A percentile compares a stretch with the other conserved stretches of the same genome.
These are phyloP conservation scores for Pleurozium schreberi DNA, from an alignment of 225 moss, liverwort and hornwort genomes.

Conservation along the genomic window DNA sequence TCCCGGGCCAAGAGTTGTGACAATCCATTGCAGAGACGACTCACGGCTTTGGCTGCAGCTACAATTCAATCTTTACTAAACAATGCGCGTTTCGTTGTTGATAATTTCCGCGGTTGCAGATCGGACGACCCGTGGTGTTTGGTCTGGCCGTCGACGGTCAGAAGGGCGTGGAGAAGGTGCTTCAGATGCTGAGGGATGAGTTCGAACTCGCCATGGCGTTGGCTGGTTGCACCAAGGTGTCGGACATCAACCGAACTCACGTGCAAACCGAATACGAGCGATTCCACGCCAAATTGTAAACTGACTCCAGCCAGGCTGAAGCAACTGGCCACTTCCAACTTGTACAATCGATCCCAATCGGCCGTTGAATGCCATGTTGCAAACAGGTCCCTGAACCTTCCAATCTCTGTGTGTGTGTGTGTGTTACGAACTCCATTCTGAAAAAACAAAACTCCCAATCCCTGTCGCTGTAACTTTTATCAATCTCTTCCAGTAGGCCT, in stretches of 20 bases:
- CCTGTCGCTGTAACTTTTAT: not conserved
- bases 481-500: not conserved
- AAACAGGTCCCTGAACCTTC: not conserved
- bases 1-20: not conserved
- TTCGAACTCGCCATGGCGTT: slow-evolving; percentile 71
- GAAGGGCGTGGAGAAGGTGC: slow-evolving; percentile 65
- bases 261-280: slow-evolving; percentile 83
- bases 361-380: not conserved
- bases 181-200: slow-evolving; percentile 62
- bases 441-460: too few species aligned
- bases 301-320: not conserved
- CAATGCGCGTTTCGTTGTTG: not conserved
- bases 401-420: too few species aligned
- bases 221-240: slow-evolving; percentile 64
- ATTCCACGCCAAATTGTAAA: slow-evolving; percentile 37
- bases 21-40: not conserved
- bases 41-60: not conserved
- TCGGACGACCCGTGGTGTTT: slow-evolving; percentile 78
- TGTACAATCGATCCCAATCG: slow-evolving; percentile 11
- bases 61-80: too few species aligned
- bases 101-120: not conserved
- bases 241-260: slow-evolving; percentile 71
- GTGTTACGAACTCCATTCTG: not conserved
- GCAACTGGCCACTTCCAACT: not conserved
- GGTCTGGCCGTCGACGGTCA: slow-evolving; percentile 69